A percentile compares a stretch with the other conserved stretches of the same genome.
Conservation (phyloP, 257 asterid genomes). For the Petunia secreta region DNA sequence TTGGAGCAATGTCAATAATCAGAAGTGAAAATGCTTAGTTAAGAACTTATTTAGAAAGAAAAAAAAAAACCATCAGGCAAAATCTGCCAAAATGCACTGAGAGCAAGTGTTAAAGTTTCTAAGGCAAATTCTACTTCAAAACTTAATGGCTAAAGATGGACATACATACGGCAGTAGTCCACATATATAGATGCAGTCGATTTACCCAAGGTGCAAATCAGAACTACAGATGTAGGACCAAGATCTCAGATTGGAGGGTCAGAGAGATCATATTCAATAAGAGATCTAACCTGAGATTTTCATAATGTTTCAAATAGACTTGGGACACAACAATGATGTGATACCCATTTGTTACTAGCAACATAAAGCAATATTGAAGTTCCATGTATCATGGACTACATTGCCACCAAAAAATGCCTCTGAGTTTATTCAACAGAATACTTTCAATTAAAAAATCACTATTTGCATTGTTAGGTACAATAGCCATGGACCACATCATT, state of each 20-base stretch:
- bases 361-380: conserved; percentile 1
- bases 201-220: neutral
- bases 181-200: neutral
- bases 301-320: neutral
- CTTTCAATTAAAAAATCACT: neutral
- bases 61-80: neutral
- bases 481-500: neutral
- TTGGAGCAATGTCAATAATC: neutral
- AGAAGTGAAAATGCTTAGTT: neutral
- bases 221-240: neutral
- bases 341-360: neutral
- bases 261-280: neutral
- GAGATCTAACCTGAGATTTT: neutral
- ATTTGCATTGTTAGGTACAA: neutral
- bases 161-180: neutral
- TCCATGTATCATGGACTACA: neutral
- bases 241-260: neutral
- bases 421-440: neutral
- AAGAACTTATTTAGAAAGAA: neutral
- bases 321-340: neutral
- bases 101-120: neutral
- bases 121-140: neutral
- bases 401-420: neutral
- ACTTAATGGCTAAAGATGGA: neutral
- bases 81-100: neutral